phyloP scores from a whole-genome alignment of 2,329 filamentous ascomycete species.

The Diplodia seriata region DNA sequence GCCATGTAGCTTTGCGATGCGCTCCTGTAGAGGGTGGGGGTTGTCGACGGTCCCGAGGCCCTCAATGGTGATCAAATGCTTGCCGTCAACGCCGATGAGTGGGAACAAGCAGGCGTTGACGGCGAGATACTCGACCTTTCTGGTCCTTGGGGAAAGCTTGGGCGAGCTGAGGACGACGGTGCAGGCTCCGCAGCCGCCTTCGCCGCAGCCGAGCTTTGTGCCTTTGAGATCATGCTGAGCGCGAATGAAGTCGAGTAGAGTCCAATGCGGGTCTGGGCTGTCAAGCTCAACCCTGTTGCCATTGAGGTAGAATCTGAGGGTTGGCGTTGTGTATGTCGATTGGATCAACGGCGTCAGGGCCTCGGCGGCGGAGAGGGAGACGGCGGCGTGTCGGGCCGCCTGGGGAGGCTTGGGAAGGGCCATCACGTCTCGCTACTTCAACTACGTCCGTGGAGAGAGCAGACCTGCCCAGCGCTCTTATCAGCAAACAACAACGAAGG shows the following conservation, averaged over 20 bases:
- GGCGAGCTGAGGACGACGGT: conserved; percentile 68
- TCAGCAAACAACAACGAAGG: background rate
- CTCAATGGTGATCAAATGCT: conserved; percentile 96
- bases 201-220: conserved; percentile 93
- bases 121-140: conserved; percentile 88
- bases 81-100: conserved; percentile 88
- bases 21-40: conserved; percentile 87
- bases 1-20: conserved; percentile 87
- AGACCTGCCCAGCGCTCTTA: background rate
- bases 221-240: conserved; percentile 84
- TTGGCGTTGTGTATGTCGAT: conserved; percentile 76
- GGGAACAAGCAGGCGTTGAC: conserved; percentile 95
- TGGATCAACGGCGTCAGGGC: conserved; percentile 71
- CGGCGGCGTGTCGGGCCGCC: conserved; percentile 21
- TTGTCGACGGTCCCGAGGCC: conserved; percentile 86
- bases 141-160: conserved; percentile 46
- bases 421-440: conserved; percentile 5
- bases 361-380: conserved; percentile 40
- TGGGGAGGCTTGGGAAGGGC: conserved; percentile 24
- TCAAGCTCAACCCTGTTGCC: conserved; percentile 84
- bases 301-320: conserved; percentile 86
- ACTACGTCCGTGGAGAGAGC: background rate
- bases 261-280: conserved; percentile 87
- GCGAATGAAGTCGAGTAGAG: conserved; percentile 87
- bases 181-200: conserved; percentile 94